Conservation (phyloP, 371 early-diverging fungal genomes). For the Synchytrium microbalum region DNA sequence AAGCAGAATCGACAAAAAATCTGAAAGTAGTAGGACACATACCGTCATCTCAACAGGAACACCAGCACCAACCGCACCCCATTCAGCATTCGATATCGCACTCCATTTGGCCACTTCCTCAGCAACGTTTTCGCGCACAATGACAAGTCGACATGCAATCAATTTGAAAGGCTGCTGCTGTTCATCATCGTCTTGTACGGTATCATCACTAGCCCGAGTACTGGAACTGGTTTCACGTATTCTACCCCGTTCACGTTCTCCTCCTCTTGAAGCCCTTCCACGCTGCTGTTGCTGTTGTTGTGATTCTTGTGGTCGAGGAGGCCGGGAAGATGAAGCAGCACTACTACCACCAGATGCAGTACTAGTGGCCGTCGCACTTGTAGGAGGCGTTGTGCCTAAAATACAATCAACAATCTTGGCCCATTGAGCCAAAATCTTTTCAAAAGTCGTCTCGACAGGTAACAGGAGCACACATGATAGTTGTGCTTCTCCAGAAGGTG, state of each 20-base stretch:
- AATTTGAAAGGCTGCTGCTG: no score
- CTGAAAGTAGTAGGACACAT: neutral
- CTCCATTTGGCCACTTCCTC: neutral
- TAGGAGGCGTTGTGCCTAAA: neutral
- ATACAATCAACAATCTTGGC: neutral
- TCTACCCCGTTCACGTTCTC: neutral
- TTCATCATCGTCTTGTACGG: neutral
- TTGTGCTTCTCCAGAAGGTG: neutral
- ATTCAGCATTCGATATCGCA: neutral
- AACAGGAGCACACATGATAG: neutral
- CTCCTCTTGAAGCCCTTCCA: neutral
- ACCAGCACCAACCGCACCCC: neutral
- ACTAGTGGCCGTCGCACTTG: neutral
- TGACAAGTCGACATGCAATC: neutral
- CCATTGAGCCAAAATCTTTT: neutral
- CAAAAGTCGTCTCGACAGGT: neutral
- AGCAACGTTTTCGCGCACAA: neutral
- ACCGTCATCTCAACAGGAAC: neutral
- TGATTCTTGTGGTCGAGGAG: no score
- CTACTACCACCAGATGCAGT: neutral
- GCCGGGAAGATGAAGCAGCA: no score
- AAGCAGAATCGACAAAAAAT: no score
- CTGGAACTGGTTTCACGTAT: neutral
- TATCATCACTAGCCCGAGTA: neutral
- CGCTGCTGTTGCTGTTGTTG: conserved; percentile 2